Evolutionary conservation across 2,329 filamentous ascomycete genomes (phyloP), one percentile per base, ranked within the genome.

Genomic region (Furcasterigmium furcatum): DNA sequence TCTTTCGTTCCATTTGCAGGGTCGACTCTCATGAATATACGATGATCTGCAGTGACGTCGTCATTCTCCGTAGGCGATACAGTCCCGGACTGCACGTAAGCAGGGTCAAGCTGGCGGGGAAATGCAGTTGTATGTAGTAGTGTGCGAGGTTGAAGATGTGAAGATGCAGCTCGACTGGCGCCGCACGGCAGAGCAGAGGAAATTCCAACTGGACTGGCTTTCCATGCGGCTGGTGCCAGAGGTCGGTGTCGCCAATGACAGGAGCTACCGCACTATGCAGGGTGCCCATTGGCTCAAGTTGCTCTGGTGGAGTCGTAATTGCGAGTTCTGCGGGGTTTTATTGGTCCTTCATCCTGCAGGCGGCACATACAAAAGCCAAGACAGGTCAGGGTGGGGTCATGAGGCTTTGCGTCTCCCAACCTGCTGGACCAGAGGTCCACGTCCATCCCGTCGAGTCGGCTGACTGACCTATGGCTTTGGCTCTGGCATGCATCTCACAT

Each of bases 1-100:
- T 74, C 69, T 85, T 85, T 61, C 71, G 77, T 68, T 85, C 82
- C 80, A 85, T 85, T 40, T 45, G 14, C 38, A 12, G n/a, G 29
- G 32, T 38, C 41, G 41, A n/a, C 20, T 43, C 21, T 21, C 29
- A 36, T 36, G 30, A 36, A 19, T 9, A 16, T 18, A 9, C n/a
- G 12, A 18, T 18, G 34, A 18, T 18, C n/a, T 14, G n/a, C 34
- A 36, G 21, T 43, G 41, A 30, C 41, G 16, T 38, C 30, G 32
- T 43, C 32, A 35, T 43, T 18, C 32, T 43, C 30, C 25, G 29
- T 12, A 18, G 18, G 18, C 21, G 29, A 12, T 18, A 42, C 40
- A 42, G 40, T 42, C 40, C 13, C 18, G 13, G 40, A 42, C 40
- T 42, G 40, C 27, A 34, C 38, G 38, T 18, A 25, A 24, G 24